Evolutionary conservation across 306 rosid genomes (phyloP).

Genomic region (Clitoria ternatea): DNA sequence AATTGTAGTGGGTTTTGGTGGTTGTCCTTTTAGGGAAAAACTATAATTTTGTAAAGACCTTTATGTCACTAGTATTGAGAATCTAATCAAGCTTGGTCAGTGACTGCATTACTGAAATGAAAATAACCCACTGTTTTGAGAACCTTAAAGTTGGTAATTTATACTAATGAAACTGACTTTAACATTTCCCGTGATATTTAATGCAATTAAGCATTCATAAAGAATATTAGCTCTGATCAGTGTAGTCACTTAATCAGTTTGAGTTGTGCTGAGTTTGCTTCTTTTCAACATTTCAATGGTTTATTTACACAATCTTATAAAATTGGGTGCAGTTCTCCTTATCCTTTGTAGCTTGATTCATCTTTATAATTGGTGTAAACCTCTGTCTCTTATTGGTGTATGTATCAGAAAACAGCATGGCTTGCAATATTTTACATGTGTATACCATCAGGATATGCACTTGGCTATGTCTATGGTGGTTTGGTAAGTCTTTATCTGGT

Average conservation of each 20-base stretch:
- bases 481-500: conserved; percentile 46
- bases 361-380: conserved; percentile 5
- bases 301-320: not conserved
- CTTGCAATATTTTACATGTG: conserved; percentile 78
- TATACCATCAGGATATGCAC: conserved; percentile 77
- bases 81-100: not conserved
- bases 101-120: not conserved
- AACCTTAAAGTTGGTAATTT: not conserved
- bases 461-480: conserved; percentile 86
- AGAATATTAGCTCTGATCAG: not conserved
- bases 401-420: conserved; percentile 74
- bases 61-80: not conserved
- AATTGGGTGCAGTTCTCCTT: not conserved
- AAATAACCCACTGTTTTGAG: not conserved
- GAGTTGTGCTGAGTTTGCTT: not conserved
- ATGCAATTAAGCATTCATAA: not conserved
- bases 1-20: not conserved
- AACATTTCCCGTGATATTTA: not conserved
- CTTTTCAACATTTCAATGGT: not conserved
- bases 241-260: not conserved
- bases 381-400: conserved; percentile 20
- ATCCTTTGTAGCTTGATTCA: not conserved
- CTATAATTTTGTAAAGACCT: not conserved
- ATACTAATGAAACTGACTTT: not conserved
- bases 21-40: not conserved